Base-by-base conservation (phyloP, 345 rosid genomes). In the Melaleuca quinquenervia region DNA sequence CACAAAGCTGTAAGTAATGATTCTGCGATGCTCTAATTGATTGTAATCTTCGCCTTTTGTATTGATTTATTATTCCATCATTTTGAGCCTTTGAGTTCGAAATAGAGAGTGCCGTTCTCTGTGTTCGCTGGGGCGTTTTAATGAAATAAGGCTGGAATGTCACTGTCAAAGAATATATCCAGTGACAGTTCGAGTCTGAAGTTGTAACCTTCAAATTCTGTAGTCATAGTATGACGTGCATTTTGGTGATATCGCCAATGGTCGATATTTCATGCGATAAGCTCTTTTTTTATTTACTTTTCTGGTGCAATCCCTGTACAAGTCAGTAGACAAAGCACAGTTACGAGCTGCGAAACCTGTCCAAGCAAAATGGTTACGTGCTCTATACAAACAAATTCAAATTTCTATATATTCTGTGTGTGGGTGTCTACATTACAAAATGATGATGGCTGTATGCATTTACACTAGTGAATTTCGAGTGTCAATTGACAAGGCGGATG, bases 1-100 rank as follows among this genome's bases (percentile, higher is more conserved):
- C 99, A 96, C 84, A 97, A 93, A 94, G 95, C 98, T 86, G 98
- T 97, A 89, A 88, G 96, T 90, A 87, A 36, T 36, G 12, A 36
- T 18, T 70, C 6, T 36, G 84, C 50, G 8, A 10, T 80, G 32
- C n/a, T 21, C 45, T 85, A 22, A 12, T 32, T 49, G 52, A 36
- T 70, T 18, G 80, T 20, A 27, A 56, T 56, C 13, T 56, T 11
- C 2, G 1, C 62, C 14, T 26, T 56, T 41, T 41, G 41, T 41
- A 41, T 41, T 41, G 41, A 41, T 2, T 41, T 41, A 41, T 41
- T 41, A 41, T 41, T 41, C 41, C 41, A 41, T 41, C 41, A 41
- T 41, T 41, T 41, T 4, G 41, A 41, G 41, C 41, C 41, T 41
- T 41, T 41, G 41, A 41, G 41, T 2, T 41, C 41, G 41, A 41